Evolutionary conservation across 768 basidiomycete genomes (phyloP), one percentile per base, ranked within the genome.

Genomic region (Suillus hirtellus): DNA sequence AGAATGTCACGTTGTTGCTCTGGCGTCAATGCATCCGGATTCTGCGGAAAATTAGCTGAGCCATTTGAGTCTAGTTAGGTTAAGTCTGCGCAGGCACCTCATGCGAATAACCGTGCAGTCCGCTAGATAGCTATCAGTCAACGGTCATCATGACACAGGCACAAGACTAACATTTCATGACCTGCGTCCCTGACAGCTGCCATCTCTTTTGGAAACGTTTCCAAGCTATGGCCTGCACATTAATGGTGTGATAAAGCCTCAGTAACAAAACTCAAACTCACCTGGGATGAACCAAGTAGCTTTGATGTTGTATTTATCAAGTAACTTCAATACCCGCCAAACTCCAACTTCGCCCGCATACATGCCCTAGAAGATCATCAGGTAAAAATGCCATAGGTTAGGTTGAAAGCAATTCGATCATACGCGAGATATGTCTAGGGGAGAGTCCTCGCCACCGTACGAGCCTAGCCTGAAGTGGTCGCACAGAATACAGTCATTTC

Each of bases 231-330:
- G 1, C 87, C 86, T 83, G 63, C 1, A 15, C 9, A 17, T 38
- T 7, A 52, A 38, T 38, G 56, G 49, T 62, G 19, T 60, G 5
- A n/a, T 14, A 46, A 34, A 67, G 7, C 42, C 34, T 15, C 14
- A 9, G 31, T 38, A 46, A 35, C 2, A 40, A 17, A 38, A 40
- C 52, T 50, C 15, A 40, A 42, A 68, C 60, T 44, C 69, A 82
- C 87, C 88, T 37, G 88, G 88, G 61, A 89, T 88, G 71, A 89
- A 90, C 87, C 88, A 90, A 4, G 88, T 88, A 44, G 87, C 86
- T 72, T 77, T 79, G 62, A 83, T 86, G 27, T 80, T 76, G 72
- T 87, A 89, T 73, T 89, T 89, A 38, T 79, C 76, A 73, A 90
- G 89, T 21, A 89, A 74, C 73, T 88, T 89, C 64, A 90, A 75